These are phyloP conservation scores for Sclerotiophoma versabilis DNA, from an alignment of 2,329 filamentous ascomycete species.

Conservation along the genomic window DNA sequence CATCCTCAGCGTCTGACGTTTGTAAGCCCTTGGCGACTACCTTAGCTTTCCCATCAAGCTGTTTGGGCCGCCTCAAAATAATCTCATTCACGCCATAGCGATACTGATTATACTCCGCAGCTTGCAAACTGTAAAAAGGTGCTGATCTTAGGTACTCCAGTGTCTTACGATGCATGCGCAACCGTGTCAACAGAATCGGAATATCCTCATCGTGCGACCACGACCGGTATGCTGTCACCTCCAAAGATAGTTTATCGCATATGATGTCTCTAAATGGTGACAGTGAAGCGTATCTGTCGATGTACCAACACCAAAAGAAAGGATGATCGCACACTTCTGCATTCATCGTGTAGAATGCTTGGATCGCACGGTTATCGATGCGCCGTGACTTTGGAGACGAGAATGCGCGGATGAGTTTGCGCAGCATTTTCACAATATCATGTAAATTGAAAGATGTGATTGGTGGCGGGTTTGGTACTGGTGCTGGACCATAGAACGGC, in stretches of 20 bases:
- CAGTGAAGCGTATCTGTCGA: not conserved
- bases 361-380: not conserved
- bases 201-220: not conserved
- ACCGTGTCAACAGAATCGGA: not conserved
- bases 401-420: not conserved
- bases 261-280: not conserved
- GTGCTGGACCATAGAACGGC: not conserved
- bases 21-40: not conserved
- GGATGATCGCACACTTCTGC: not conserved
- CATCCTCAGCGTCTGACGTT: not conserved
- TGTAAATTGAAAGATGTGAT: not conserved
- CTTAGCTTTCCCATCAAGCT: not conserved
- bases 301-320: not conserved
- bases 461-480: not conserved
- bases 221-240: not conserved
- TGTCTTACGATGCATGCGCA: not conserved
- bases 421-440: not conserved
- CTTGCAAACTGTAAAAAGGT: fast-evolving
- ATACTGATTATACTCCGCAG: not conserved
- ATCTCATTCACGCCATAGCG: not conserved
- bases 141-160: not conserved
- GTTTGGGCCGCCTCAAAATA: not conserved
- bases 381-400: not conserved
- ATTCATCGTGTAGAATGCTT: not conserved
- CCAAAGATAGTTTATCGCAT: not conserved